Base-by-base conservation (phyloP, 495 filamentous ascomycete genomes). In the Podospora bellae-mahoneyi region DNA sequence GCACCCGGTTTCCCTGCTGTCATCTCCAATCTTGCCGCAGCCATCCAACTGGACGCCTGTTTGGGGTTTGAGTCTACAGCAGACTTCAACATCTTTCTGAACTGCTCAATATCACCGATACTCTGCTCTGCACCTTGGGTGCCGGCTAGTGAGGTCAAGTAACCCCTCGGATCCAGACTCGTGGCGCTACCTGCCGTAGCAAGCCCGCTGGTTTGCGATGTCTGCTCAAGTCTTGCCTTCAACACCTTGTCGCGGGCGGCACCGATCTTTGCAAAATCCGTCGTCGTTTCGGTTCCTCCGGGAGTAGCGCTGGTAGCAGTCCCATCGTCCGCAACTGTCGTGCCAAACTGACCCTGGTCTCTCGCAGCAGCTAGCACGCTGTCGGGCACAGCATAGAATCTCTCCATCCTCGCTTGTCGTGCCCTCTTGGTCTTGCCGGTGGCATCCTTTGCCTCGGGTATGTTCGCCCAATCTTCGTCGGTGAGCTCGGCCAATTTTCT, bases 261-360 rank as follows among this genome's bases (percentile, higher is more conserved):
- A 74, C 96, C 95, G 69, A 99, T 97, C 74, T 97, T 90, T n/a
- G 93, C 93, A 74, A 99, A 99, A 74, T 99, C 96, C 18, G 94
- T 98, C 85, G 96, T 92, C 3, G 92, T 58, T 26, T 58, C 55
- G 4, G 55, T 58, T 20, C 55, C 55, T 20, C 55, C 94, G 2
- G 74, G 75, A 19, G 77, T 80, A 9, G 78, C 83, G 60, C 90
- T 87, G 59, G 81, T 78, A 6, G 81, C 79, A 16, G 81, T 76
- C 18, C 90, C 92, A 71, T 97, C 93, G 34, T 94, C 93, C 48
- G 87, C 84, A 27, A 99, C 85, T 0, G 90, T 93, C 0, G 92
- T 94, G 16, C 92, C 93, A 65, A 97, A 89, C 71, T 97, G 91
- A 1, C 86, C 84, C 0, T 90, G 84, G 71, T 92, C 90, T 72